phyloP scores from a whole-genome alignment of 164 flowering plant species.

The Dillenia suffruticosa region DNA sequence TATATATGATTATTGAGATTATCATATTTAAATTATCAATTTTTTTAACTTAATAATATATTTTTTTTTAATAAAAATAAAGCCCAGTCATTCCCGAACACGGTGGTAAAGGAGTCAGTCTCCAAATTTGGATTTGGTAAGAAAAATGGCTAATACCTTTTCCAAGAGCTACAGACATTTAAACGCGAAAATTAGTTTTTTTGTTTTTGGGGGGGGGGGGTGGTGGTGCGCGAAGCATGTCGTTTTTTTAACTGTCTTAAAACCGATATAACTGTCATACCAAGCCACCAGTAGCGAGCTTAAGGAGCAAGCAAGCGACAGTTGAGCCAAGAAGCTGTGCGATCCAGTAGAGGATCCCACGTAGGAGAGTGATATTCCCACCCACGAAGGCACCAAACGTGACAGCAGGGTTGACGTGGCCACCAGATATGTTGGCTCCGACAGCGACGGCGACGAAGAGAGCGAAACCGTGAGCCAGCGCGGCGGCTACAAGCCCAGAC shows the following conservation, averaged over 20 bases:
- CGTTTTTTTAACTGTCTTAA: neutral
- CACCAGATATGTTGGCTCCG: conserved; percentile 56
- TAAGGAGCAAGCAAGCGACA: conserved; percentile 49
- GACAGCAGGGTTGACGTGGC: conserved; percentile 64
- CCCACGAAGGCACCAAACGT: conserved; percentile 57
- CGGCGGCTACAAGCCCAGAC: conserved; percentile 48
- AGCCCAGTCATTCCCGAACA: too few relatives aligned
- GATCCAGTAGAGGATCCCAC: conserved; percentile 54
- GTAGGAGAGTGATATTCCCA: conserved; percentile 51
- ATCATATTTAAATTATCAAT: too few relatives aligned
- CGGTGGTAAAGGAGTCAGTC: too few relatives aligned
- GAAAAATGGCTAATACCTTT: too few relatives aligned
- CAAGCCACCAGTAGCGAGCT: conserved; percentile 40
- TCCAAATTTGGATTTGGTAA: too few relatives aligned
- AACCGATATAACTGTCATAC: conserved; percentile 11
- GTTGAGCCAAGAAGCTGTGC: conserved; percentile 53
- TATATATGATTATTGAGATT: too few relatives aligned
- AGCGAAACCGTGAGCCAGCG: conserved; percentile 56
- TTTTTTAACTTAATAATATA: too few relatives aligned
- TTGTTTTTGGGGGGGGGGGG: too few relatives aligned
- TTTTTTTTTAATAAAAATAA: too few relatives aligned
- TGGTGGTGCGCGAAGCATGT: too few relatives aligned
- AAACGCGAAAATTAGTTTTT: neutral
- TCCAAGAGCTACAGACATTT: neutral
- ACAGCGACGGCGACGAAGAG: conserved; percentile 49